These are phyloP conservation scores for Psilocybe azurescens DNA, from an alignment of 768 basidiomycete species.

Conservation along the genomic window DNA sequence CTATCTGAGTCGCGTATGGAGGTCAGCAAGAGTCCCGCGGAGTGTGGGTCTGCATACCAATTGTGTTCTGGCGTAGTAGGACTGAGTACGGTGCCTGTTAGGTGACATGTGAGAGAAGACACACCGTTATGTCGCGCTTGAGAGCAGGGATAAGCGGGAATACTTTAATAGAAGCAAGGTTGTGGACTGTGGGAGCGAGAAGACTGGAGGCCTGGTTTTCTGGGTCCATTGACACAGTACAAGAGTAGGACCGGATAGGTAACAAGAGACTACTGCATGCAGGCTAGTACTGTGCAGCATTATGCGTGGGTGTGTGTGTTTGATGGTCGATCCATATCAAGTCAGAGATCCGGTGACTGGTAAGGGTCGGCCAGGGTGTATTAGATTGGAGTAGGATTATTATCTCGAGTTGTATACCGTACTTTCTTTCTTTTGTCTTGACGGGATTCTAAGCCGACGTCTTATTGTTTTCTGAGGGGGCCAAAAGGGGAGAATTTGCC, in stretches of 20 bases:
- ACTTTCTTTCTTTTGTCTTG: slow-evolving; percentile 24
- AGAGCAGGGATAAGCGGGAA: slow-evolving; percentile 82
- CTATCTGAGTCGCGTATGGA: slow-evolving; percentile 51
- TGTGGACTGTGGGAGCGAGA: slow-evolving; percentile 61
- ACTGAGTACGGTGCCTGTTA: slow-evolving; percentile 3
- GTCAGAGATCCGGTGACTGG: slow-evolving; percentile 9
- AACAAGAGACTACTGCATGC: slow-evolving; percentile 9
- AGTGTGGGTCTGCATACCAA: slow-evolving; percentile 36
- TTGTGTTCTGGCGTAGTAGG: slow-evolving; percentile 42
- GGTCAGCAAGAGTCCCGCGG: slow-evolving; percentile 7
- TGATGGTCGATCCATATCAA: slow-evolving; percentile 1
- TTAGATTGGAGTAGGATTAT: not conserved
- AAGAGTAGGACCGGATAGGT: slow-evolving; percentile 14
- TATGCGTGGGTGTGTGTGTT: not conserved
- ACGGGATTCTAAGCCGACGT: not conserved
- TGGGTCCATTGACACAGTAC: slow-evolving; percentile 41
- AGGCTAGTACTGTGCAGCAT: not conserved
- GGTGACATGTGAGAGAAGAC: slow-evolving; percentile 29
- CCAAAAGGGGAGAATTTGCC: slow-evolving; percentile 5
- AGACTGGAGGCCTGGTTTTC: slow-evolving; percentile 45
- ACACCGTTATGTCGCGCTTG: slow-evolving; percentile 71
- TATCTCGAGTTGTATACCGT: slow-evolving; percentile 14
- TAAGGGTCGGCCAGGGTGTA: slow-evolving; percentile 5
- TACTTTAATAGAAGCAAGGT: slow-evolving; percentile 68
- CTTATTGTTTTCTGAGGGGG: slow-evolving; percentile 2